Percentiles rank a stretch among this genome's conserved stretches.
Evolutionary conservation across 2,329 filamentous ascomycete species (phyloP).

Genomic region (Pyrenophora graminea): DNA sequence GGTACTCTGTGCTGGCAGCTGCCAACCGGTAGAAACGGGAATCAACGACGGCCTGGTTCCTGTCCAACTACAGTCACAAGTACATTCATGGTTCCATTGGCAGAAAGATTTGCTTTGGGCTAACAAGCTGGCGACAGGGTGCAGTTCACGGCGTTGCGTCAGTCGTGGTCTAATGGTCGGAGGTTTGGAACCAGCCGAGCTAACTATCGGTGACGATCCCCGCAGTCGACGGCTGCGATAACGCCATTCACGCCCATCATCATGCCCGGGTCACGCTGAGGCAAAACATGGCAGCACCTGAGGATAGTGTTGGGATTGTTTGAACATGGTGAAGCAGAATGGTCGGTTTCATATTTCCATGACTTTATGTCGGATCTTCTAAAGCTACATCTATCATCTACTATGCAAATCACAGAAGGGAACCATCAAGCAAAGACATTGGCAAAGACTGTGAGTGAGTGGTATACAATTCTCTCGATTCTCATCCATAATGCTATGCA

Average conservation of each 20-base stretch:
- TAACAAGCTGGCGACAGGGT: constrained; percentile 7
- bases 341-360: no score
- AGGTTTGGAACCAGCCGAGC: constrained; percentile 15
- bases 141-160: constrained; percentile 9
- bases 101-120: constrained; percentile 7
- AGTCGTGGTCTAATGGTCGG: constrained; percentile 5
- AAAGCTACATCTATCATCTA: no score
- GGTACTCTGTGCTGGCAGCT: constrained; percentile 22
- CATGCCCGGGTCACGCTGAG: no score
- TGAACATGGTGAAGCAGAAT: no score
- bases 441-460: background rate
- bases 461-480: constrained; percentile 2
- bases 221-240: constrained; percentile 13
- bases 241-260: constrained; percentile 7
- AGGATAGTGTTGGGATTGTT: no score
- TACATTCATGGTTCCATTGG: constrained; percentile 36
- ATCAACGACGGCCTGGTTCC: constrained; percentile 35
- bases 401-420: background rate
- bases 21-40: constrained; percentile 16
- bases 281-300: no score
- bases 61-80: constrained; percentile 27
- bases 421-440: background rate
- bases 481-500: constrained; percentile 4
- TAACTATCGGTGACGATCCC: constrained; percentile 19
- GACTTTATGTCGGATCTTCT: no score